Percentiles rank a stretch among this genome's conserved stretches.
Evolutionary conservation across 2,329 filamentous ascomycete species (phyloP).

Genomic region (Pochonia chlamydosporia): DNA sequence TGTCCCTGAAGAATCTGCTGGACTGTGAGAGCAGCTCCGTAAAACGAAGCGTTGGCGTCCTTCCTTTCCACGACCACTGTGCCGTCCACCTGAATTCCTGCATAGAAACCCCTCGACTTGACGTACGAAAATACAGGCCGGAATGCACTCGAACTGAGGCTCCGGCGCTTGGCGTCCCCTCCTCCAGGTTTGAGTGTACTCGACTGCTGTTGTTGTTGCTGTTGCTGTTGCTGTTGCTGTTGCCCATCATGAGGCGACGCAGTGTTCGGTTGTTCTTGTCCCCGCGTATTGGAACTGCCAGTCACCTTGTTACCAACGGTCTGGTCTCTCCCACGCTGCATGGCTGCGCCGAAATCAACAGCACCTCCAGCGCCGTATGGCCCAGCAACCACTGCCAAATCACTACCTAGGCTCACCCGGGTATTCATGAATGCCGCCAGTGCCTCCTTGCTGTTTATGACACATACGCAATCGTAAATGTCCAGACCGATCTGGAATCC

Average conservation of each 20-base stretch:
- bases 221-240: slow-evolving; percentile 1
- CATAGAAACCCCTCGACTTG: slow-evolving; percentile 85
- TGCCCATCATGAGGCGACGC: too few species aligned
- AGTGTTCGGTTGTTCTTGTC: neutral
- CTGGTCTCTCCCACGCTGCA: slow-evolving; percentile 15
- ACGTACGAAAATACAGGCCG: slow-evolving; percentile 61
- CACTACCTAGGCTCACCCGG: slow-evolving; percentile 70
- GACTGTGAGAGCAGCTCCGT: slow-evolving; percentile 53
- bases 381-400: slow-evolving; percentile 69
- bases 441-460: slow-evolving; percentile 74
- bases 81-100: slow-evolving; percentile 79
- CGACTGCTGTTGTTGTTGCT: slow-evolving; percentile 5
- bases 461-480: slow-evolving; percentile 83
- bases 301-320: neutral
- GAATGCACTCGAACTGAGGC: slow-evolving; percentile 21
- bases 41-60: slow-evolving; percentile 86
- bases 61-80: slow-evolving; percentile 79
- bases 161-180: slow-evolving; percentile 20
- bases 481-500: slow-evolving; percentile 79
- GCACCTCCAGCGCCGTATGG: slow-evolving; percentile 66
- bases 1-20: slow-evolving; percentile 43
- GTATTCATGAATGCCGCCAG: slow-evolving; percentile 71
- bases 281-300: neutral
- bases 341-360: slow-evolving; percentile 49
- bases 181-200: slow-evolving; percentile 20